phyloP scores from a whole-genome alignment of 371 early-diverging fungal genomes.

The Circinella umbellata region DNA sequence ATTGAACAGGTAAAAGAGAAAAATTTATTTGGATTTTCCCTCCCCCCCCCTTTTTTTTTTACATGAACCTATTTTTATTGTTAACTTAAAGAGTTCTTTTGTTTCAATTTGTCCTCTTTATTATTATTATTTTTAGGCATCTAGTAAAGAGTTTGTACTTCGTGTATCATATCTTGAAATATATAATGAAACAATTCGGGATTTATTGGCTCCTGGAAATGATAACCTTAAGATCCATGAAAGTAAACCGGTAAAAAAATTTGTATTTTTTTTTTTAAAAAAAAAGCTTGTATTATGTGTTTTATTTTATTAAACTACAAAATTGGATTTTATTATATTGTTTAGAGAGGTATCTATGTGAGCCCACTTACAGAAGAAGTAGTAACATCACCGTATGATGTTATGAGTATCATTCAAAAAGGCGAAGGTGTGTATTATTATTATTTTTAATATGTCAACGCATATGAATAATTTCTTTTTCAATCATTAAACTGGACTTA shows the following conservation, averaged over 20 bases:
- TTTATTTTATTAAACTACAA: neutral
- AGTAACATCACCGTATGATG: conserved; percentile 84
- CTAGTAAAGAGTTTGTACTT: conserved; percentile 78
- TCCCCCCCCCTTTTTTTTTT: too few relatives aligned
- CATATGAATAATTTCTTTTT: too few relatives aligned
- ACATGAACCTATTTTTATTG: too few relatives aligned
- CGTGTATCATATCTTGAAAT: conserved; percentile 97
- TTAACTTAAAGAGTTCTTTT: neutral
- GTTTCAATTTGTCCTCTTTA: neutral
- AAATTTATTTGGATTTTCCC: too few relatives aligned
- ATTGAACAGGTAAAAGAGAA: conserved; percentile 55
- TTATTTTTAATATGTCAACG: neutral
- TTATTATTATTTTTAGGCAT: conserved; percentile 27
- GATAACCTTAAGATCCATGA: conserved; percentile 84
- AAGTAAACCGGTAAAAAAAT: conserved; percentile 57
- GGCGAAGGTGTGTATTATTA: conserved; percentile 69
- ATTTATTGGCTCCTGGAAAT: conserved; percentile 82
- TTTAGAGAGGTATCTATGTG: conserved; percentile 85
- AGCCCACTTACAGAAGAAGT: conserved; percentile 88
- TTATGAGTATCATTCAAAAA: conserved; percentile 72
- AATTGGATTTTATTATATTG: neutral
- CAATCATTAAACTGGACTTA: too few relatives aligned
- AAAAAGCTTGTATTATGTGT: neutral
- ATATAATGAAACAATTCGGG: conserved; percentile 95
- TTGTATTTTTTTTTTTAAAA: neutral